Conservation (phyloP, 257 asterid species). For the Solanum chiquidenum region DNA sequence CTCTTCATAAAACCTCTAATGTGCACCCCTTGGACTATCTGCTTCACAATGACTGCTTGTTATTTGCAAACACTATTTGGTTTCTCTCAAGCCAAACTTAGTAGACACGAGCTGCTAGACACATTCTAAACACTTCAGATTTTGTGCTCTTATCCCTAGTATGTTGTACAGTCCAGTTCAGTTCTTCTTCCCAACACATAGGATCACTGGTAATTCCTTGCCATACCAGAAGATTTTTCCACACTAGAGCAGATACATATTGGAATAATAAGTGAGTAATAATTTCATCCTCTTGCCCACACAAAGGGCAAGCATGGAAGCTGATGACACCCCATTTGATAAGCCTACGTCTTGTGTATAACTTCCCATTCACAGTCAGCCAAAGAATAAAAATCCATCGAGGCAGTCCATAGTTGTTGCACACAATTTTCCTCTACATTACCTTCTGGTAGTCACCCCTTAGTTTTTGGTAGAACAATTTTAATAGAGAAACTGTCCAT, state of each 20-base stretch:
- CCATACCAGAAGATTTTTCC: neutral
- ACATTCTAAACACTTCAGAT: neutral
- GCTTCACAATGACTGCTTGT: neutral
- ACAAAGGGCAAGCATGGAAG: neutral
- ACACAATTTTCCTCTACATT: neutral
- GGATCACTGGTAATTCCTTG: neutral
- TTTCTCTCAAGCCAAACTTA: neutral
- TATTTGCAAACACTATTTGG: neutral
- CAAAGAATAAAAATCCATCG: neutral
- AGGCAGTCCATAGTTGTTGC: neutral
- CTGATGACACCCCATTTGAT: neutral
- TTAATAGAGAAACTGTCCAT: neutral
- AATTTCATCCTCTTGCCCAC: neutral
- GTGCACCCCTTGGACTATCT: neutral
- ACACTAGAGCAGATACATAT: neutral
- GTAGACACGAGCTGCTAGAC: neutral
- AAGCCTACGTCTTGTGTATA: neutral
- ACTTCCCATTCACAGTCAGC: neutral
- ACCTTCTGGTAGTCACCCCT: neutral
- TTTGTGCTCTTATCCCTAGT: neutral
- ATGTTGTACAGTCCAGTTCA: neutral
- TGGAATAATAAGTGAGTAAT: neutral
- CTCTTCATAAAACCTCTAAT: neutral
- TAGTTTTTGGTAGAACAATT: neutral
- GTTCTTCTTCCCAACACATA: neutral